These are phyloP conservation scores for Chimonanthus praecox DNA, from an alignment of 164 flowering plant genomes.

Conservation along the genomic window DNA sequence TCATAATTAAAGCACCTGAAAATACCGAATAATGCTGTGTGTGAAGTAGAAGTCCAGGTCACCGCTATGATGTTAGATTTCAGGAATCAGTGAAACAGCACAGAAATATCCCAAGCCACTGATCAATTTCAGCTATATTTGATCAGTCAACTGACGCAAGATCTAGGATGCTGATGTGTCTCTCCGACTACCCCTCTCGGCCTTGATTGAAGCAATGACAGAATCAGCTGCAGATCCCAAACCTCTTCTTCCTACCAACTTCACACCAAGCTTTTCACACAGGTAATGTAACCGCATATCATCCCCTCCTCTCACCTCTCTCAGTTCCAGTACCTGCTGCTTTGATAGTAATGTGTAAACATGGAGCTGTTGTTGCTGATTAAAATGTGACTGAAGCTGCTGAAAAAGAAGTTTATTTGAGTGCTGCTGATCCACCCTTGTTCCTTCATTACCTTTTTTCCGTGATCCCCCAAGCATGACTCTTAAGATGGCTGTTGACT, in stretches of 20 bases:
- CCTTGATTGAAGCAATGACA: slow-evolving; percentile 79
- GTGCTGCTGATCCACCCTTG: slow-evolving; percentile 62
- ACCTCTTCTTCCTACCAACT: slow-evolving; percentile 87
- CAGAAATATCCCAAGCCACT: background rate
- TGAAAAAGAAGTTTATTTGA: slow-evolving; percentile 81
- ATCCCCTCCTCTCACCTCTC: slow-evolving; percentile 98
- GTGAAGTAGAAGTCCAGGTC: background rate
- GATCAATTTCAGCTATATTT: background rate
- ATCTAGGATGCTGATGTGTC: slow-evolving; percentile 41
- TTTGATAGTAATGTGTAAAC: slow-evolving; percentile 73
- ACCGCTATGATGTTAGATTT: background rate
- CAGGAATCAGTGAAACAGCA: background rate
- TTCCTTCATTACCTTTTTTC: slow-evolving; percentile 54
- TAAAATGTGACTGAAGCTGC: slow-evolving; percentile 94
- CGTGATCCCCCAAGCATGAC: slow-evolving; percentile 62
- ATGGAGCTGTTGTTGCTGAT: slow-evolving; percentile 91
- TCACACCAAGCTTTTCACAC: slow-evolving; percentile 80
- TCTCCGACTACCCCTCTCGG: slow-evolving; percentile 71
- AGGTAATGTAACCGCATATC: slow-evolving; percentile 76
- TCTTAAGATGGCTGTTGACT: slow-evolving; percentile 74
- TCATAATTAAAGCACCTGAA: background rate
- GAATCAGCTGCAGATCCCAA: slow-evolving; percentile 83
- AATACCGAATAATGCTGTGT: background rate
- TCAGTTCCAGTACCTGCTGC: slow-evolving; percentile 78
- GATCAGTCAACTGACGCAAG: slow-evolving; percentile 47